Conservation (phyloP, 2,329 filamentous ascomycete genomes). For the Xylariaceae sp. region DNA sequence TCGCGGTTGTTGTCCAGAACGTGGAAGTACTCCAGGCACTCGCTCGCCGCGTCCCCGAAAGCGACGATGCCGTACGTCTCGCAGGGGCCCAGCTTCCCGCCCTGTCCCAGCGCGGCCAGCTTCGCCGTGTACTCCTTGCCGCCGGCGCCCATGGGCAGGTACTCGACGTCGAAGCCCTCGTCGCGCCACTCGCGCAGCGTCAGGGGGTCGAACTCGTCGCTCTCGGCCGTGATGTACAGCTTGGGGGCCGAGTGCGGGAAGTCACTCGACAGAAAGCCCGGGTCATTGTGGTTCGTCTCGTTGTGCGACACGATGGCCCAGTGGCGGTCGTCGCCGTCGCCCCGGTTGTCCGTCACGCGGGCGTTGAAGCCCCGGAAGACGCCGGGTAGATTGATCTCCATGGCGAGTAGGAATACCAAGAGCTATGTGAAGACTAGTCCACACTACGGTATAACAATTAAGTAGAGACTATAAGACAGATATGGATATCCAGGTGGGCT, state of each 20-base stretch:
- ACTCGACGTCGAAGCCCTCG: conserved; percentile 40
- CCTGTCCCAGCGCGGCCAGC: conserved; percentile 29
- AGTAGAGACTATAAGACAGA: background rate
- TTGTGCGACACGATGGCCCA: conserved; percentile 20
- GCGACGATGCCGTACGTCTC: conserved; percentile 41
- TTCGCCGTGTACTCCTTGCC: conserved; percentile 30
- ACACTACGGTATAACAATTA: background rate
- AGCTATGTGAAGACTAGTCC: too few relatives aligned
- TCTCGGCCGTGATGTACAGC: conserved; percentile 39
- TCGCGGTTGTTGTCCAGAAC: conserved; percentile 40
- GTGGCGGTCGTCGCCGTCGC: conserved; percentile 2
- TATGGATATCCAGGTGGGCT: background rate
- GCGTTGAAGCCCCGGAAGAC: conserved; percentile 24
- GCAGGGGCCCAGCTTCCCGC: conserved; percentile 32
- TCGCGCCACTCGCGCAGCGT: conserved; percentile 36
- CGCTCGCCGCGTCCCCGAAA: conserved; percentile 38
- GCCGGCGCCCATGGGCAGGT: conserved; percentile 34
- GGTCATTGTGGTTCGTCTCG: conserved; percentile 33
- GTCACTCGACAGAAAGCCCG: conserved; percentile 35
- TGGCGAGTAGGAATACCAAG: conserved; percentile 2
- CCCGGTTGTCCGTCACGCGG: conserved; percentile 14
- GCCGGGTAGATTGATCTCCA: conserved; percentile 27
- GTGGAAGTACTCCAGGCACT: conserved; percentile 42
- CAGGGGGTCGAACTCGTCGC: conserved; percentile 35
- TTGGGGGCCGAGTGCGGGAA: conserved; percentile 35